These are phyloP conservation scores for Emmonsiellopsis sp. DNA, from an alignment of 2,329 filamentous ascomycete species.

Conservation along the genomic window DNA sequence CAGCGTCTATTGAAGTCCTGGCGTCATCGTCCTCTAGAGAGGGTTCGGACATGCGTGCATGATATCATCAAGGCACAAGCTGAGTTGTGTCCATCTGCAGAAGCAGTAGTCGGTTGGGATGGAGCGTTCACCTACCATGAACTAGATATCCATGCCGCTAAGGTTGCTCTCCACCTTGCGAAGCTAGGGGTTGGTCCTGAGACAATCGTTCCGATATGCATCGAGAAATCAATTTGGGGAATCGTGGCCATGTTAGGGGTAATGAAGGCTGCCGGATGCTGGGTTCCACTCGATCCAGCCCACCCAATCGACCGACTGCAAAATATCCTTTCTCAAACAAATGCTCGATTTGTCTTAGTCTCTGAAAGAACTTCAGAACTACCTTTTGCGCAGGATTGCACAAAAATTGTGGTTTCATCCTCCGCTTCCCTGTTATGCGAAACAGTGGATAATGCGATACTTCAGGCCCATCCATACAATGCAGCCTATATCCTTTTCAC, in stretches of 20 bases:
- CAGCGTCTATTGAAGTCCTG: not conserved
- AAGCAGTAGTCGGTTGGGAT: conserved; percentile 1
- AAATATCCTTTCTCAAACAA: not conserved
- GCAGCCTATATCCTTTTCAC: conserved; percentile 27
- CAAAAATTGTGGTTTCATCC: not conserved
- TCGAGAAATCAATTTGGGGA: conserved; percentile 9
- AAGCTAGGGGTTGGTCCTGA: not conserved
- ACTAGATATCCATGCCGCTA: conserved; percentile 12
- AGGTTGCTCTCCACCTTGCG: not conserved
- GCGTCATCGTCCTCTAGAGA: not conserved
- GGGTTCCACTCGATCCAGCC: conserved; percentile 5
- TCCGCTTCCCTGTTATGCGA: not conserved
- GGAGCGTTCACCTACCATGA: not conserved
- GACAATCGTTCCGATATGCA: conserved; percentile 5
- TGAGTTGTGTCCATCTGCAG: not conserved
- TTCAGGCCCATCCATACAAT: not conserved
- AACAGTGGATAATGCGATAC: not conserved
- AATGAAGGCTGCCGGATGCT: conserved; percentile 7
- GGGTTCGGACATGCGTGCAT: too few relatives aligned
- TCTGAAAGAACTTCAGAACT: not conserved
- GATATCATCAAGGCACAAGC: too few relatives aligned
- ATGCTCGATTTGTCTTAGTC: conserved; percentile 2
- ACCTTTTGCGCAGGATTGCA: not conserved
- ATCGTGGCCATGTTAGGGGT: conserved; percentile 6
- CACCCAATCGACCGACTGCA: conserved; percentile 5